Evolutionary conservation across 2,329 filamentous ascomycete genomes (phyloP).

Genomic region (Penicillium psychrosexuale): DNA sequence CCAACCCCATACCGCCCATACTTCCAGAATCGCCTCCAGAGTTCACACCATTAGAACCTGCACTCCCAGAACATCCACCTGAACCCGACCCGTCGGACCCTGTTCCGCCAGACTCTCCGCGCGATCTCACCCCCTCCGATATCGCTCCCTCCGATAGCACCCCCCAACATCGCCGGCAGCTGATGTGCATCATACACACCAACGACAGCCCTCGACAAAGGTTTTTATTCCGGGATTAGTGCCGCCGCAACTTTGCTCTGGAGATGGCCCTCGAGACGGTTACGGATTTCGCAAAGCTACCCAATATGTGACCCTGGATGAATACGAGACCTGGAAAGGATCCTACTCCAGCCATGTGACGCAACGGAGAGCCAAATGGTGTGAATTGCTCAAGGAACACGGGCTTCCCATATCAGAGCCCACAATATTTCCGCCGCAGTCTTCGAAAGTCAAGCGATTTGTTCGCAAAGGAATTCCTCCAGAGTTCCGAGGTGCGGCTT

Average conservation of each 20-base stretch:
- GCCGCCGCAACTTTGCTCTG: constrained; percentile 36
- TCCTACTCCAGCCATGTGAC: constrained; percentile 72
- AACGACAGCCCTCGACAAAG: constrained; percentile 27
- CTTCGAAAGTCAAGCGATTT: constrained; percentile 82
- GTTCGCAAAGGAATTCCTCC: constrained; percentile 90
- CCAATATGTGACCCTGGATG: constrained; percentile 69
- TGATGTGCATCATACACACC: constrained; percentile 10
- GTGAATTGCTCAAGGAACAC: constrained; percentile 70
- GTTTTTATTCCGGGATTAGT: constrained; percentile 37
- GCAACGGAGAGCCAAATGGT: constrained; percentile 78
- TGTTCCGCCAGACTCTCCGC: constrained; percentile 6
- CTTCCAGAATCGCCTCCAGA: constrained; percentile 15
- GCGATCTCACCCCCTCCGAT: constrained; percentile 7
- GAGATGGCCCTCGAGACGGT: constrained; percentile 60
- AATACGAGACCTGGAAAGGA: constrained; percentile 79
- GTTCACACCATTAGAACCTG: constrained; percentile 5
- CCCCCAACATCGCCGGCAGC: constrained; percentile 2
- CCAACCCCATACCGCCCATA: constrained; percentile 7
- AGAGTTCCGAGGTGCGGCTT: constrained; percentile 90
- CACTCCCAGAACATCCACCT: neutral
- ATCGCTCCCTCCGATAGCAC: neutral
- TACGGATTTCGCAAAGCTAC: constrained; percentile 91
- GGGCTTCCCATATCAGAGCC: constrained; percentile 69
- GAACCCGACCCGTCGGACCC: constrained; percentile 7
- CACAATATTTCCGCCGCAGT: constrained; percentile 73